Percentiles rank a stretch among this genome's conserved stretches.
Conservation (phyloP, 129 eudicot species). For the Chrysanthemum lavandulifolium region DNA sequence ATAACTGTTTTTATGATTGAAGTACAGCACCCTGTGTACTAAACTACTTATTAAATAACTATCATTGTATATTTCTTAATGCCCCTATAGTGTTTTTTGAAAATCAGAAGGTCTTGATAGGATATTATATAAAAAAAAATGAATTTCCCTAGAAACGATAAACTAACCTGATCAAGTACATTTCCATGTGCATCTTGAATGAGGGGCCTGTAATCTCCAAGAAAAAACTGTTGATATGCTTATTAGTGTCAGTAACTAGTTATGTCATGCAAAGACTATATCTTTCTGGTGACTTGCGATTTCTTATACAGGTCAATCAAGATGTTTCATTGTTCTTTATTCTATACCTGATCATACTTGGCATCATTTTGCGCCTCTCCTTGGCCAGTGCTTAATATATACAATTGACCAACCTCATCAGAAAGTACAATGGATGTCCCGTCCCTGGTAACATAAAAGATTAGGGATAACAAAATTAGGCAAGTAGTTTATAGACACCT, state of each 20-base stretch:
- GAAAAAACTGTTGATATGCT: constrained; percentile 68
- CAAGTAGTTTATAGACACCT: not conserved
- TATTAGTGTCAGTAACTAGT: constrained; percentile 20
- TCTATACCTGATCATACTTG: constrained; percentile 87
- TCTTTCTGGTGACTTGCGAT: not conserved
- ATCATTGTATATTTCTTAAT: constrained; percentile 8
- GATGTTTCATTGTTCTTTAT: not conserved
- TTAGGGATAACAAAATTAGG: not conserved
- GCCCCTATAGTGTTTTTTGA: not conserved
- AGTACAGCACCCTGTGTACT: not conserved
- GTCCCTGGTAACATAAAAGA: constrained; percentile 50
- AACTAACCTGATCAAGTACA: constrained; percentile 90
- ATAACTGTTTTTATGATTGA: not conserved
- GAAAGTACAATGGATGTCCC: constrained; percentile 96
- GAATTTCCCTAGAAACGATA: not conserved
- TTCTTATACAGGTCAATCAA: not conserved
- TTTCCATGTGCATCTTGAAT: constrained; percentile 87
- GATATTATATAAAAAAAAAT: not conserved
- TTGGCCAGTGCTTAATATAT: constrained; percentile 89
- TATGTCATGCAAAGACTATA: not conserved
- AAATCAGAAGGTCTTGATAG: not conserved
- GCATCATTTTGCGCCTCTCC: constrained; percentile 93
- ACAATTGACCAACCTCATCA: constrained; percentile 95
- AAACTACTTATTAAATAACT: not conserved
- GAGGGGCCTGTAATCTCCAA: constrained; percentile 97